These are phyloP conservation scores for Talaromyces sp. DNA, from an alignment of 2,329 filamentous ascomycete genomes.

Conservation along the genomic window DNA sequence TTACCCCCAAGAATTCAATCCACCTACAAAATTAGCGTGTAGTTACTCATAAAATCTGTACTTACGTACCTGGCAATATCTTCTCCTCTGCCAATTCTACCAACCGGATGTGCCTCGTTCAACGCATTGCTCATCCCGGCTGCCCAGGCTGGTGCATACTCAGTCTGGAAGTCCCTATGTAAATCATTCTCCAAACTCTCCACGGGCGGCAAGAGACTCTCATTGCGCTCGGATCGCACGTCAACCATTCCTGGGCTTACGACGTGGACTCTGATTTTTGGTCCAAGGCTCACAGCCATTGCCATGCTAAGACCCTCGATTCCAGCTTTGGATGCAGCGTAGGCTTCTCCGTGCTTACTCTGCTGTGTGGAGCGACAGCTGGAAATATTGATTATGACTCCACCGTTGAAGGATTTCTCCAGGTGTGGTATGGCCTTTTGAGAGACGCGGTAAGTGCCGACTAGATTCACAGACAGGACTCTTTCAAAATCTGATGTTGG, in stretches of 20 bases:
- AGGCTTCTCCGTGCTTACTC: background rate
- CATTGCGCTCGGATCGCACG: background rate
- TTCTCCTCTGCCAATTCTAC: background rate
- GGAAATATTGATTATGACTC: slow-evolving; percentile 1
- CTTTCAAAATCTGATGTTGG: slow-evolving; percentile 3
- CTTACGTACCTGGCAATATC: background rate
- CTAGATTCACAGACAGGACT: background rate
- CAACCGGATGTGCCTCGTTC: background rate
- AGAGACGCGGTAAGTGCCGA: background rate
- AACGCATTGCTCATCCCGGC: background rate
- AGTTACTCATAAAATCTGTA: background rate
- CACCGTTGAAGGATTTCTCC: background rate
- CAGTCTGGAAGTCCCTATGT: background rate
- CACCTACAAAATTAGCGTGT: background rate
- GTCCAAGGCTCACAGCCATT: background rate
- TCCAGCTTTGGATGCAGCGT: background rate
- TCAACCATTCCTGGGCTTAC: slow-evolving; percentile 1
- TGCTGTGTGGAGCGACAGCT: slow-evolving; percentile 3
- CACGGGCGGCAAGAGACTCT: background rate
- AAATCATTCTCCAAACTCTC: background rate
- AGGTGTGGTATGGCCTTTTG: background rate
- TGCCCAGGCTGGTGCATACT: background rate
- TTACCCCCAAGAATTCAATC: background rate
- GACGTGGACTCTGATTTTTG: slow-evolving; percentile 1
- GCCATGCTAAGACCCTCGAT: slow-evolving; percentile 1